A percentile compares a stretch with the other conserved stretches of the same genome.
phyloP scores from a whole-genome alignment of 306 rosid species.

The Datisca glomerata region DNA sequence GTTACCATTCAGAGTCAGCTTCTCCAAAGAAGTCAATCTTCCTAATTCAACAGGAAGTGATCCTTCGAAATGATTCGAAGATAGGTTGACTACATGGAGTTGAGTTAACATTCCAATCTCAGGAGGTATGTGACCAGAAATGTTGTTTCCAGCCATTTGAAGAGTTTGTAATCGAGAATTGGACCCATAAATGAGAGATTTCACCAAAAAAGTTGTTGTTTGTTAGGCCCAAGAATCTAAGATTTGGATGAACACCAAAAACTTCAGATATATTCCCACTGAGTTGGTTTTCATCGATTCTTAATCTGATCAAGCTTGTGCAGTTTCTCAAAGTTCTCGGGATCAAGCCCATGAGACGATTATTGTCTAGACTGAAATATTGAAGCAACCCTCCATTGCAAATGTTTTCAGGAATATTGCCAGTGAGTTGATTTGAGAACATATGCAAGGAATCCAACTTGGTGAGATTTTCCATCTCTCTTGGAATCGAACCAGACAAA shows the following conservation, averaged over 20 bases:
- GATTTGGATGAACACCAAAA: too few species aligned
- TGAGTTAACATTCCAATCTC: constrained; percentile 80
- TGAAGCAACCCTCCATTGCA: constrained; percentile 85
- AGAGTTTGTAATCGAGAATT: too few species aligned
- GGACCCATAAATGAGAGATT: too few species aligned
- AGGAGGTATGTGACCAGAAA: constrained; percentile 72
- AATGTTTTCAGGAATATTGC: constrained; percentile 68
- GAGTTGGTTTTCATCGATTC: constrained; percentile 94
- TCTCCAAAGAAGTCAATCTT: constrained; percentile 81
- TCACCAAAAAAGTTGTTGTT: too few species aligned
- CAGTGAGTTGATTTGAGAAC: constrained; percentile 69
- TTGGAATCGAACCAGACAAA: constrained; percentile 66
- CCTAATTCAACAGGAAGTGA: constrained; percentile 69
- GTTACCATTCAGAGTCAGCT: constrained; percentile 76
- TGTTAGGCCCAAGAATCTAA: too few species aligned
- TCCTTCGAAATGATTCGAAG: constrained; percentile 83
- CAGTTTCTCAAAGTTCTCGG: constrained; percentile 75
- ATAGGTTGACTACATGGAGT: constrained; percentile 88
- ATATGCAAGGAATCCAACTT: constrained; percentile 74
- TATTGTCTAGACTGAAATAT: constrained; percentile 66
- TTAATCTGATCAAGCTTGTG: constrained; percentile 67
- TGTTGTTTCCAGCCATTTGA: too few species aligned
- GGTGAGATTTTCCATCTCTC: constrained; percentile 60
- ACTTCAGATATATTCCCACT: too few species aligned
- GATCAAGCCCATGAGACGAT: constrained; percentile 60